Conservation (phyloP, 768 basidiomycete genomes). For the Hydnomerulius pinastri region DNA sequence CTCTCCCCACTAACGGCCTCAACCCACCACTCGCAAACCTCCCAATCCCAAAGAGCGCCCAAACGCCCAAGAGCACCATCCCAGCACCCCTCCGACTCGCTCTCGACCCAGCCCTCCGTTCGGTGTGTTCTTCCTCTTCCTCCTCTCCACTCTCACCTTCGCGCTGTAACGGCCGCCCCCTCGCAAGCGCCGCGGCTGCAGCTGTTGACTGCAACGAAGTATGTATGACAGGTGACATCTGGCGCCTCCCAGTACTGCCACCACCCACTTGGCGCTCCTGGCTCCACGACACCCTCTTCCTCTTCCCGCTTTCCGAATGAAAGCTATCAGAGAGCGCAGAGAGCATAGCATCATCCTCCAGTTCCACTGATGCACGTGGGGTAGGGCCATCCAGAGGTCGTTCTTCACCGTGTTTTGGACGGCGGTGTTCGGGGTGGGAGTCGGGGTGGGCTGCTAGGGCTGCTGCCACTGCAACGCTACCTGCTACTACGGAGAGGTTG, state of each 20-base stretch:
- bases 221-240: conserved; percentile 34
- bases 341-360: conserved; percentile 49
- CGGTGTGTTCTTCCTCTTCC: conserved; percentile 24
- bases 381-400: conserved; percentile 22
- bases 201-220: conserved; percentile 35
- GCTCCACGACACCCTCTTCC: conserved; percentile 70
- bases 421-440: conserved; percentile 38
- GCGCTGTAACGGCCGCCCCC: conserved; percentile 50
- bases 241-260: conserved; percentile 46
- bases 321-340: conserved; percentile 71
- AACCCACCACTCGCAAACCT: conserved; percentile 40
- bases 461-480: conserved; percentile 72
- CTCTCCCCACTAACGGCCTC: conserved; percentile 26
- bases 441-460: conserved; percentile 69
- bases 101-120: conserved; percentile 48
- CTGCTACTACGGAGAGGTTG: conserved; percentile 65
- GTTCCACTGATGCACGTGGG: conserved; percentile 22
- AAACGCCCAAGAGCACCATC: conserved; percentile 80
- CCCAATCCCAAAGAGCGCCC: conserved; percentile 72
- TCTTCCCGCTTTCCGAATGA: conserved; percentile 67
- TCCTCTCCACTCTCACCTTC: conserved; percentile 32
- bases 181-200: conserved; percentile 27
- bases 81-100: conserved; percentile 70
- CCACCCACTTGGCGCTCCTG: conserved; percentile 46
- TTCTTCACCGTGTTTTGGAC: conserved; percentile 26